Evolutionary conservation across 208 protist species (phyloP), one percentile per base, ranked within the genome.

Genomic region (Crithidia thermophila): DNA sequence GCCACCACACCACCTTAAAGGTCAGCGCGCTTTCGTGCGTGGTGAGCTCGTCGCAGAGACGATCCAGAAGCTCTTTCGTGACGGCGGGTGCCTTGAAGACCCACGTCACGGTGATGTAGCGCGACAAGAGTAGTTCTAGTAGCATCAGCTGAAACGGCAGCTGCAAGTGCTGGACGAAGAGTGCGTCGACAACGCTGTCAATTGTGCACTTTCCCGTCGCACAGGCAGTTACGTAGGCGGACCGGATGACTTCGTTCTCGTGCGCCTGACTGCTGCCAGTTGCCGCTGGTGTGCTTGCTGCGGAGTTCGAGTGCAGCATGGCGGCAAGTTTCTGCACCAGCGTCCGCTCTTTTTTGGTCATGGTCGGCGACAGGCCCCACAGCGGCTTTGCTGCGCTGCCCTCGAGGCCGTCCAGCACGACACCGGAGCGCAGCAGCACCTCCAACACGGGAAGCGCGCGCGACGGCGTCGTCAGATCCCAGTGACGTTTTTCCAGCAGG

Each of bases 381-480:
- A 91, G 62, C 14, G 85, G 73, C 23, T 43, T 67, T 31, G 60
- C 71, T 0, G 80, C 78, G 5, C 77, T 74, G 11, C 61, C 45
- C 31, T 88, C 82, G n/a, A 91, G 58, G 4, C 72, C 75, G n/a
- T 84, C 77, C 8, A 91, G 50, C 1, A 88, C 39, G 4, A 84
- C 82, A 21, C 82, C 81, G 10, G 85, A 88, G 37, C 82, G 70
- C 10, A 75, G 50, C 23, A 91, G 60, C 23, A 88, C 73, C 31
- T 66, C 75, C 40, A 91, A 67, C 18, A 87, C 79, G 3, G 79
- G 67, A 16, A 91, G 66, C 7, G 85, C 72, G 20, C 77, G 67
- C 11, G 85, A 91, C n/a, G 85, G 85, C 9, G 77, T 81, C n/a
- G 85, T 76, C 67, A 86, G 74, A 34, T 91, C 75, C 85, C 85